Evolutionary conservation across 192 early-diverging fungal species (phyloP).

Genomic region (Podila minutissima): DNA sequence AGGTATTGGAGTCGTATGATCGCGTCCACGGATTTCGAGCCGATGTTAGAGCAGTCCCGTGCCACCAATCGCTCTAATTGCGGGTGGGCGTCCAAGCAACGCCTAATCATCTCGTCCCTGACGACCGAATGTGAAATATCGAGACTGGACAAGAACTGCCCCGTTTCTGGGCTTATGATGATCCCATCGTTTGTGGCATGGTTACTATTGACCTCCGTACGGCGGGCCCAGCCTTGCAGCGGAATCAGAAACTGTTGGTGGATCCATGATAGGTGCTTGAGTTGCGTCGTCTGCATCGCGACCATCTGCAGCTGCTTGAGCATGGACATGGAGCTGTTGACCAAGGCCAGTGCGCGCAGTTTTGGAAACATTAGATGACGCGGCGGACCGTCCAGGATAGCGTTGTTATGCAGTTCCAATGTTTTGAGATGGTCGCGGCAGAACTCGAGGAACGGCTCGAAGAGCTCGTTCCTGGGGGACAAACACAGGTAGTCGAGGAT

Average conservation of each 20-base stretch:
- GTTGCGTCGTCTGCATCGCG: conserved; percentile 1
- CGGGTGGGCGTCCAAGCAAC: not conserved
- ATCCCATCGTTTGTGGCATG: not conserved
- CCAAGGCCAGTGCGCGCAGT: conserved; percentile 7
- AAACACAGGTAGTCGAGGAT: conserved; percentile 19
- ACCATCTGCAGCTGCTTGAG: conserved; percentile 6
- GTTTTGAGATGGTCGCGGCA: conserved; percentile 17
- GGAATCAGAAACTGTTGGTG: not conserved
- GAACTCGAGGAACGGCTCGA: conserved; percentile 12
- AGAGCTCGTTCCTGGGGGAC: not conserved
- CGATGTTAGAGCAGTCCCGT: not conserved
- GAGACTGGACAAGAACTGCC: conserved; percentile 12
- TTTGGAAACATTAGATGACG: conserved; percentile 1
- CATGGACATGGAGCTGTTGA: conserved; percentile 9
- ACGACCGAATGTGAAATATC: conserved; percentile 9
- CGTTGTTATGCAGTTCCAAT: conserved; percentile 24
- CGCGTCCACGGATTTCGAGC: not conserved
- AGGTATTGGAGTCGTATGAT: not conserved
- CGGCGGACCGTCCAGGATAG: conserved; percentile 6
- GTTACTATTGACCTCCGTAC: not conserved
- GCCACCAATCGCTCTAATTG: conserved; percentile 11
- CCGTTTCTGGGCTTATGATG: not conserved
- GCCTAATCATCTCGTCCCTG: conserved; percentile 1
- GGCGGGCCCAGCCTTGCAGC: not conserved
- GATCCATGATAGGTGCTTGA: conserved; percentile 33